phyloP scores from a whole-genome alignment of 495 filamentous ascomycete genomes.

The Neurospora tetrasperma region DNA sequence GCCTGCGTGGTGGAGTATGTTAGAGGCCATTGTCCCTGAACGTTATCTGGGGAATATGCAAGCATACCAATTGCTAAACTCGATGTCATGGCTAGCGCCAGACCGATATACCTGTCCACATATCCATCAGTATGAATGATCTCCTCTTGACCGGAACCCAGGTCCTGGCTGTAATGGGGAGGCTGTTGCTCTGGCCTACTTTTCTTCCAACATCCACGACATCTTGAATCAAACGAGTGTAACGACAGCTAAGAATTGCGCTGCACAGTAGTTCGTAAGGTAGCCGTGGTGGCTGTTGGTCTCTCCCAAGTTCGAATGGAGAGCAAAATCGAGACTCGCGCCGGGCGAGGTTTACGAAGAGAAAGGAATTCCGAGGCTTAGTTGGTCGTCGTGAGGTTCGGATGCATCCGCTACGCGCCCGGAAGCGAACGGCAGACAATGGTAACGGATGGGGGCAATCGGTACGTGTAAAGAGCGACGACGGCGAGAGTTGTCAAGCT shows the following conservation, averaged over 20 bases:
- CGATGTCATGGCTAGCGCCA: constrained; percentile 79
- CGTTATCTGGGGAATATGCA: neutral
- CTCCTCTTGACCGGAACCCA: neutral
- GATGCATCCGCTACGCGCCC: constrained; percentile 6
- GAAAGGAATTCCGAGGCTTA: constrained; percentile 4
- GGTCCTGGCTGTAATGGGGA: neutral
- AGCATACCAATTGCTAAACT: constrained; percentile 85
- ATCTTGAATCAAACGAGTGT: constrained; percentile 34
- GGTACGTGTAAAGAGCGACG: neutral
- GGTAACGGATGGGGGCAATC: neutral
- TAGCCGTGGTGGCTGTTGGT: constrained; percentile 1
- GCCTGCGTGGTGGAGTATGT: constrained; percentile 38
- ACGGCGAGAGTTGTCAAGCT: neutral
- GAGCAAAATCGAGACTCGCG: constrained; percentile 23
- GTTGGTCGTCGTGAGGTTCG: constrained; percentile 13
- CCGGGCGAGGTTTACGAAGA: constrained; percentile 26
- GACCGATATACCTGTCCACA: constrained; percentile 69
- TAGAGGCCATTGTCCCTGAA: constrained; percentile 9
- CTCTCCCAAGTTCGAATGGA: constrained; percentile 10
- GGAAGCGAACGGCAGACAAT: neutral
- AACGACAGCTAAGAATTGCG: constrained; percentile 15
- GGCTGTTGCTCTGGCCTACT: constrained; percentile 43
- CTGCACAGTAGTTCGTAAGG: constrained; percentile 4
- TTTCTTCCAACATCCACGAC: constrained; percentile 63
- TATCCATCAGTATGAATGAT: constrained; percentile 29